Evolutionary conservation across 2,329 filamentous ascomycete genomes (phyloP), one percentile per base, ranked within the genome.

Genomic region (Fusarium succisae): DNA sequence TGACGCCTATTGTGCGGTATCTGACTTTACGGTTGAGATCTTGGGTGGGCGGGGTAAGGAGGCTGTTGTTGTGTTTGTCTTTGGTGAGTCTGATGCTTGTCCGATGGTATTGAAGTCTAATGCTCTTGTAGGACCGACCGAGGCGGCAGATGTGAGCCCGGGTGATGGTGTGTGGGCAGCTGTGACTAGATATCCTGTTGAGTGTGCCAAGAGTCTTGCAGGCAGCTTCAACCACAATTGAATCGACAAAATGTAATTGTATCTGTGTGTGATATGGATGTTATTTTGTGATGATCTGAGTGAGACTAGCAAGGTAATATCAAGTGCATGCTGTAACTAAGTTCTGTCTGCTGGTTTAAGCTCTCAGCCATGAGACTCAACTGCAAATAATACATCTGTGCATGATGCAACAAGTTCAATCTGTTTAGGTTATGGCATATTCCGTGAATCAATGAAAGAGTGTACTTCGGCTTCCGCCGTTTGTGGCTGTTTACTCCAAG

Each of bases 11-110:
- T 69, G 35, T n/a, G 28, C 45, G 7, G 10, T 43, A 8, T 24
- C 43, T 11, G 39, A n/a, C 51, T 70, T 70, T 26, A 26, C 24
- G 1, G 39, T 70, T 2, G 45, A 53, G 12, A 30, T 59, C 4
- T 8, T 70, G 24, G 64, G 64, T 8, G 64, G 67, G 20, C 35
- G 39, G 14, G 64, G 64, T 0, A 68, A 37, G 9, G 63, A 67
- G 35, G 41, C 66, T 47, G 63, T 67, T 3, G 66, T 50, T 20
- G 28, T 69, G 18, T 69, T 69, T 39, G 57, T 70, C 3, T 59
- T 69, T 30, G 63, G 67, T 70, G 24, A 64, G 64, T 64, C 8
- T 26, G 8, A 4, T n/a, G 1, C 13, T 4, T 6, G 8, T 2
- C 24, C 3, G 5, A 11, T 32, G 13, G 24, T n/a, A 1, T 18